These are phyloP conservation scores for Mycena kentingensis DNA, from an alignment of 768 basidiomycete species.

Conservation along the genomic window DNA sequence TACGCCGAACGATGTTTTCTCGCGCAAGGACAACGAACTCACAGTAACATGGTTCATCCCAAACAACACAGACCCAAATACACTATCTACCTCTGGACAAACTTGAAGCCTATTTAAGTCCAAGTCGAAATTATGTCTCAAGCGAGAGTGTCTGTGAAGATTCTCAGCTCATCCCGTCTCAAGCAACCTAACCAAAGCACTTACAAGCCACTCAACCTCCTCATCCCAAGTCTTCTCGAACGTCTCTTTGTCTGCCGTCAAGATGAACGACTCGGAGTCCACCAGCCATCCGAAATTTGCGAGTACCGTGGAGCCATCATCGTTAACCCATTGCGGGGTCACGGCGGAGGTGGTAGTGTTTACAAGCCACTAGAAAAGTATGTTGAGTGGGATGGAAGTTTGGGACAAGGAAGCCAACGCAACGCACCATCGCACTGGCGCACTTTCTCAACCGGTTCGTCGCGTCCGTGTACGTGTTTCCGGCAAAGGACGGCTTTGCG, in stretches of 20 bases:
- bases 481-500: slow-evolving; percentile 4
- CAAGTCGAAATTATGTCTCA: too few relatives aligned
- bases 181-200: too few relatives aligned
- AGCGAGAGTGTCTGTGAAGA: too few relatives aligned
- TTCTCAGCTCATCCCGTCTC: too few relatives aligned
- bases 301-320: neutral
- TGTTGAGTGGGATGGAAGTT: neutral
- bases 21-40: too few relatives aligned
- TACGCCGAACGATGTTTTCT: too few relatives aligned
- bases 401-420: neutral
- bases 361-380: slow-evolving; percentile 7
- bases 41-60: too few relatives aligned
- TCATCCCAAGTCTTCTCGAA: slow-evolving; percentile 12
- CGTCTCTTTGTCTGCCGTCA: slow-evolving; percentile 6
- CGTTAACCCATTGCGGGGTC: slow-evolving; percentile 15
- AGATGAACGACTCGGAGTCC: slow-evolving; percentile 5
- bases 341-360: slow-evolving; percentile 4
- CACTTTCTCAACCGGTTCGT: slow-evolving; percentile 10
- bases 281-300: slow-evolving; percentile 6
- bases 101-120: too few relatives aligned
- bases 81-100: too few relatives aligned
- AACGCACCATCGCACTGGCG: slow-evolving; percentile 11
- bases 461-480: slow-evolving; percentile 13
- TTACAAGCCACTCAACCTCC: slow-evolving; percentile 12
- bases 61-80: too few relatives aligned